These are phyloP conservation scores for Candida loeiensis DNA, from an alignment of 805 yeast species.

Conservation along the genomic window DNA sequence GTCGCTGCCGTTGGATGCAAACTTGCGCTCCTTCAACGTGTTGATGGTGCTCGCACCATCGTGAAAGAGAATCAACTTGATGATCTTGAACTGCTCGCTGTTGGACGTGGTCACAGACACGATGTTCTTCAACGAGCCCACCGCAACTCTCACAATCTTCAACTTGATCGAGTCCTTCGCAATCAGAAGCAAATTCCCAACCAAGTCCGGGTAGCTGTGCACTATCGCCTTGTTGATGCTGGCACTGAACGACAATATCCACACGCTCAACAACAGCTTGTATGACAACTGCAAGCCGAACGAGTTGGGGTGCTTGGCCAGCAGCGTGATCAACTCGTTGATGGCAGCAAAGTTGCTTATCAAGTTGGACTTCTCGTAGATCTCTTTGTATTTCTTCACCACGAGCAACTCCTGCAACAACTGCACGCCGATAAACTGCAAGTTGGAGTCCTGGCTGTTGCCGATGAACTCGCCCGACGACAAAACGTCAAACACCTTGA, in stretches of 20 bases:
- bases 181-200: conserved; percentile 50
- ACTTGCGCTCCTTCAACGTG: conserved; percentile 78
- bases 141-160: conserved; percentile 81
- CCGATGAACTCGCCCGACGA: conserved; percentile 29
- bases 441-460: conserved; percentile 37
- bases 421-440: conserved; percentile 60
- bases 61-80: conserved; percentile 69
- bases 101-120: conserved; percentile 32
- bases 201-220: conserved; percentile 51
- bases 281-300: conserved; percentile 78
- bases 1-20: conserved; percentile 66
- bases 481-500: conserved; percentile 37
- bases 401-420: conserved; percentile 59
- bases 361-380: conserved; percentile 41
- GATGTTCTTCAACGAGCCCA: conserved; percentile 67
- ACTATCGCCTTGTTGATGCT: conserved; percentile 46
- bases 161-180: conserved; percentile 86
- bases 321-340: conserved; percentile 25
- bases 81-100: conserved; percentile 41
- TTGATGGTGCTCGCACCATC: conserved; percentile 69
- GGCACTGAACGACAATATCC: conserved; percentile 82
- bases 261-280: conserved; percentile 68
- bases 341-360: conserved; percentile 32
- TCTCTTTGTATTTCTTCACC: conserved; percentile 48
- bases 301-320: conserved; percentile 35